Conservation (phyloP, 768 basidiomycete species). For the Russula earlei region DNA sequence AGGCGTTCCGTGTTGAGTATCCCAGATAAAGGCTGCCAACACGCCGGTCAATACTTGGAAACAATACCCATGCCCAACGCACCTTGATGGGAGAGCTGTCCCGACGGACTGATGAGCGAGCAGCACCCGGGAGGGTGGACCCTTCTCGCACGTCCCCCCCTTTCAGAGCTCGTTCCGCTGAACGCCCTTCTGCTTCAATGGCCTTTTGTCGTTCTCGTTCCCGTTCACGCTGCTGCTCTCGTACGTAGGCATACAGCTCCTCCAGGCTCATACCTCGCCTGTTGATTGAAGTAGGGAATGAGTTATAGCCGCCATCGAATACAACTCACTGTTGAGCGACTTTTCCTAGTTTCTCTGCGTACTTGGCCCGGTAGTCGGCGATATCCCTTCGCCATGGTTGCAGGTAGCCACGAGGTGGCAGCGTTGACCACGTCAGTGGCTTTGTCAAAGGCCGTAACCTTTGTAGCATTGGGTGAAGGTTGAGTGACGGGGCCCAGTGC, state of each 20-base stretch:
- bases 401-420: background rate
- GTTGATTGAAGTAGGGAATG: background rate
- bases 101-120: slow-evolving; percentile 31
- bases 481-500: too few species aligned
- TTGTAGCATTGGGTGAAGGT: background rate
- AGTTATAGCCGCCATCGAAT: slow-evolving; percentile 5
- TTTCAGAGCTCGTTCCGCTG: background rate
- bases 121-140: slow-evolving; percentile 5
- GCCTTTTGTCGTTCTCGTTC: slow-evolving; percentile 7
- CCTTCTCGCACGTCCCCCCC: slow-evolving; percentile 7
- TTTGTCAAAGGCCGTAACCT: background rate
- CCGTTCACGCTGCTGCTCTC: slow-evolving; percentile 9
- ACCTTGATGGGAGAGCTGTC: slow-evolving; percentile 66
- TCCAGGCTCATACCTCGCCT: slow-evolving; percentile 14
- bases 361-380: slow-evolving; percentile 40
- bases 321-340: slow-evolving; percentile 54
- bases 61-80: slow-evolving; percentile 19
- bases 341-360: slow-evolving; percentile 58
- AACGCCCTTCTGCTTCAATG: slow-evolving; percentile 17
- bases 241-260: slow-evolving; percentile 2
- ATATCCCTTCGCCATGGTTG: background rate
- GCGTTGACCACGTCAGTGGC: background rate
- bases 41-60: background rate
- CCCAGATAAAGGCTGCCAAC: slow-evolving; percentile 59
- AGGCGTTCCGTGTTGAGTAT: slow-evolving; percentile 73